Percentiles rank a stretch among this genome's conserved stretches.
phyloP scores from a whole-genome alignment of 2,329 filamentous ascomycete genomes.

The Didymella sp. region DNA sequence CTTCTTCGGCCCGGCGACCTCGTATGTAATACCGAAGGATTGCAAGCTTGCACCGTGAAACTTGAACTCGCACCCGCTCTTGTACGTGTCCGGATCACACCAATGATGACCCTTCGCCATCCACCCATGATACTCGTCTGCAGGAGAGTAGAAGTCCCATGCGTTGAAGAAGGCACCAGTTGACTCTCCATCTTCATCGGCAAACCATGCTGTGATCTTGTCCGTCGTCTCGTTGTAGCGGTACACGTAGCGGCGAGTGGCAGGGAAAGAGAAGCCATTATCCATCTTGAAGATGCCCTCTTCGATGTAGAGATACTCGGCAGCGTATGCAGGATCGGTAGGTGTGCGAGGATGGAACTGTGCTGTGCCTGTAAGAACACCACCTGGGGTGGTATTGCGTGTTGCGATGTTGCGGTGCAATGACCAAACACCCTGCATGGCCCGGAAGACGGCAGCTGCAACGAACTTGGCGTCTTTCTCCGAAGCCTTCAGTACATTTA shows the following conservation, averaged over 20 bases:
- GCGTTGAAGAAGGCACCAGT: conserved; percentile 80
- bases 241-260: conserved; percentile 73
- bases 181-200: conserved; percentile 71
- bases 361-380: conserved; percentile 69
- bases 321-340: conserved; percentile 53
- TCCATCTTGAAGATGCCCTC: conserved; percentile 69
- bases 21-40: conserved; percentile 61
- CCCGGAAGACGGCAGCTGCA: conserved; percentile 71
- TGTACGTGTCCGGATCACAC: conserved; percentile 74
- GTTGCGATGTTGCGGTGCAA: conserved; percentile 65
- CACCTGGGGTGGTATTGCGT: conserved; percentile 66
- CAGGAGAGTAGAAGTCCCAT: conserved; percentile 63
- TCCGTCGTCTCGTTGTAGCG: conserved; percentile 70
- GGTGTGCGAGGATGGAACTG: conserved; percentile 68
- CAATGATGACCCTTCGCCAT: conserved; percentile 71
- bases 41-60: conserved; percentile 48
- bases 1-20: conserved; percentile 74
- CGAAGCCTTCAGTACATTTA: conserved; percentile 51
- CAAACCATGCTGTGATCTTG: conserved; percentile 75
- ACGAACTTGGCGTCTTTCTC: conserved; percentile 61
- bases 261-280: conserved; percentile 64
- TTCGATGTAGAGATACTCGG: conserved; percentile 71
- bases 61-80: conserved; percentile 71
- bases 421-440: conserved; percentile 73
- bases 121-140: conserved; percentile 59